Conservation (phyloP, 2,329 filamentous ascomycete genomes). For the Fonsecaea pedrosoi region DNA sequence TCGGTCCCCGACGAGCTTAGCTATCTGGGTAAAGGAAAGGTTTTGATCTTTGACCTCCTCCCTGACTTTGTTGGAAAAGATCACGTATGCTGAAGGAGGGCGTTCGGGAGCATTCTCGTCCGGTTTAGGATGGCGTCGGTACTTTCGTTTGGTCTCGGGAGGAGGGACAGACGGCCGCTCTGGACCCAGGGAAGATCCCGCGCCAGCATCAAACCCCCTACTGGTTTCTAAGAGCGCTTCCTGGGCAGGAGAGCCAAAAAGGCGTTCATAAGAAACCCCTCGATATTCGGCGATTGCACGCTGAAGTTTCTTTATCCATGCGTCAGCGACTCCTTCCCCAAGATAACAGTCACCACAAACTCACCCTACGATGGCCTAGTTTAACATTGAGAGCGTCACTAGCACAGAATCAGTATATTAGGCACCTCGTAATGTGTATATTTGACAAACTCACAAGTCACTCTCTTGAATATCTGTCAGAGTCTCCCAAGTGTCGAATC, state of each 20-base stretch:
- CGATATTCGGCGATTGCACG: constrained; percentile 77
- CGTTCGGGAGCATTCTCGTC: constrained; percentile 82
- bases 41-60: constrained; percentile 78
- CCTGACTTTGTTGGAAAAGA: constrained; percentile 79
- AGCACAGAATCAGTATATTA: constrained; percentile 18
- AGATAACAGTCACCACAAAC: constrained; percentile 41
- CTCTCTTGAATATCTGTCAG: constrained; percentile 84
- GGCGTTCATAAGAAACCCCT: constrained; percentile 62
- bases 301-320: constrained; percentile 73
- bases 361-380: constrained; percentile 78
- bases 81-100: constrained; percentile 81
- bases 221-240: constrained; percentile 47
- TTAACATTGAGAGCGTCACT: constrained; percentile 78
- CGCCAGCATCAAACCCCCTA: constrained; percentile 47
- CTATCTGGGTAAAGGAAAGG: constrained; percentile 81
- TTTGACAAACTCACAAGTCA: constrained; percentile 67
- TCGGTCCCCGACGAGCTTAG: constrained; percentile 79
- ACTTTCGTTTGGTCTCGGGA: constrained; percentile 41
- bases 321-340: constrained; percentile 13
- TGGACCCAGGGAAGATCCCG: constrained; percentile 10
- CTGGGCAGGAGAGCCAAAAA: constrained; percentile 45
- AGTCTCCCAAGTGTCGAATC: constrained; percentile 84
- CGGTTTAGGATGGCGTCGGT: constrained; percentile 57
- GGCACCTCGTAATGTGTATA: not conserved
- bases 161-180: constrained; percentile 25